Evolutionary conservation across 805 yeast species (phyloP), one percentile per base, ranked within the genome.

Genomic region (Limtongozyma cylindracea): DNA sequence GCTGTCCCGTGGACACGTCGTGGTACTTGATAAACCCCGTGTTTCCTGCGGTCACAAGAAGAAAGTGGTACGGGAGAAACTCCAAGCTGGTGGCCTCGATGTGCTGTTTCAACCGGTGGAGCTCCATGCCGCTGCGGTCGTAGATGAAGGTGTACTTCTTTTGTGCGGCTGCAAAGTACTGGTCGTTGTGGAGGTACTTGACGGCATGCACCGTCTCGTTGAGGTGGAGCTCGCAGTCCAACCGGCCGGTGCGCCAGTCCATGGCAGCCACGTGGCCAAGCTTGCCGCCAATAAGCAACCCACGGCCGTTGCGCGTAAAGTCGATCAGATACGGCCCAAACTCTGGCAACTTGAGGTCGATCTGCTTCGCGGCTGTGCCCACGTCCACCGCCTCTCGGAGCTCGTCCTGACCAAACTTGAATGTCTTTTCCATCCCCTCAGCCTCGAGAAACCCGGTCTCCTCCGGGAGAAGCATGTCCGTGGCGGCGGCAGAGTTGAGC

Each of bases 231-330:
- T 88, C 99, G 20, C 91, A 67, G 28, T 66, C 70, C 16, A 84
- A 47, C 18, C 51, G 54, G 9, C 96, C 96, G 18, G 66, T 62
- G 39, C 91, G 64, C 95, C 98, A 88, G 47, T 88, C 94, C 54
- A 88, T 70, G 2, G 88, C 64, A 0, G 98, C 96, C 23, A 88
- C 65, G 50, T 88, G 98, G 3, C 99, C 99, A 40, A 77, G 78
- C 21, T 56, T 56, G 11, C 99, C 99, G 8, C 82, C 88, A 12
- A 88, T 49, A 17, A 88, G 53, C 21, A 88, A 42, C 29, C 70
- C 71, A 28, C 93, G 65, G 24, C 99, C 98, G 33, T 78, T 78
- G 42, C 84, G 56, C 3, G 88, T 61, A 41, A 71, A 88, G 41
- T 84, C 80, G 7, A 74, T 38, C 4, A 54, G 46, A 38, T 88